These are phyloP conservation scores for rapeseed (Brassica napus) DNA, from an alignment of 345 rosid genomes.

Conservation along the genomic window DNA sequence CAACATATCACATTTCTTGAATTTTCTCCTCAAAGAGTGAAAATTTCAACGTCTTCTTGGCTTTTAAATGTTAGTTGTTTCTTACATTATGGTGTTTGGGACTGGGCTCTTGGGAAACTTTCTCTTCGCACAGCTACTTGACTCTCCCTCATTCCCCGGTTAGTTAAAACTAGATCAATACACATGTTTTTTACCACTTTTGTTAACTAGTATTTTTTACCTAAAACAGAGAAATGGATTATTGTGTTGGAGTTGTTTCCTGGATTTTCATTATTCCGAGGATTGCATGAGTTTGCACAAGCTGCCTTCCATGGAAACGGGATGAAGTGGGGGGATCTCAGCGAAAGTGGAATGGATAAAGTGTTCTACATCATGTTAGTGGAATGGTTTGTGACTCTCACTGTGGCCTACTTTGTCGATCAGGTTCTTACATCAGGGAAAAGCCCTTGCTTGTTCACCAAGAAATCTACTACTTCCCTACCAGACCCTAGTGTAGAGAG, in stretches of 20 bases:
- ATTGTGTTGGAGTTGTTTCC: slow-evolving; percentile 78
- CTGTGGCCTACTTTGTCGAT: slow-evolving; percentile 62
- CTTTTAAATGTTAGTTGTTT: slow-evolving; percentile 52
- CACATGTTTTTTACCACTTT: slow-evolving; percentile 8
- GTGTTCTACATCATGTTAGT: slow-evolving; percentile 61
- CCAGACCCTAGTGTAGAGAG: slow-evolving; percentile 54
- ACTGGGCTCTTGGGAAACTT: slow-evolving; percentile 78
- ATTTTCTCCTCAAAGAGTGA: neutral
- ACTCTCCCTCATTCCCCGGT: slow-evolving; percentile 74
- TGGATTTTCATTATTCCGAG: slow-evolving; percentile 84
- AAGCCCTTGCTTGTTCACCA: slow-evolving; percentile 53
- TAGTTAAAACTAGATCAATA: slow-evolving; percentile 37
- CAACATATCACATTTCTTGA: slow-evolving; percentile 25
- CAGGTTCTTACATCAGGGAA: slow-evolving; percentile 49
- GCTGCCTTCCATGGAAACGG: slow-evolving; percentile 59
- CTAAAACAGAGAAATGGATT: slow-evolving; percentile 59
- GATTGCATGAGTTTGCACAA: slow-evolving; percentile 71
- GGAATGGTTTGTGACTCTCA: slow-evolving; percentile 73
- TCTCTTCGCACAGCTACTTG: slow-evolving; percentile 58
- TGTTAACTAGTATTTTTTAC: slow-evolving; percentile 17
- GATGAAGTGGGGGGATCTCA: slow-evolving; percentile 69
- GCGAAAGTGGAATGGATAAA: slow-evolving; percentile 65
- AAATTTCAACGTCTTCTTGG: neutral
- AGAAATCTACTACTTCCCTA: slow-evolving; percentile 41
- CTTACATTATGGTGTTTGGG: slow-evolving; percentile 71